Evolutionary conservation across 1,284 basidiomycete species (phyloP).

Genomic region (Ustilago esculenta): DNA sequence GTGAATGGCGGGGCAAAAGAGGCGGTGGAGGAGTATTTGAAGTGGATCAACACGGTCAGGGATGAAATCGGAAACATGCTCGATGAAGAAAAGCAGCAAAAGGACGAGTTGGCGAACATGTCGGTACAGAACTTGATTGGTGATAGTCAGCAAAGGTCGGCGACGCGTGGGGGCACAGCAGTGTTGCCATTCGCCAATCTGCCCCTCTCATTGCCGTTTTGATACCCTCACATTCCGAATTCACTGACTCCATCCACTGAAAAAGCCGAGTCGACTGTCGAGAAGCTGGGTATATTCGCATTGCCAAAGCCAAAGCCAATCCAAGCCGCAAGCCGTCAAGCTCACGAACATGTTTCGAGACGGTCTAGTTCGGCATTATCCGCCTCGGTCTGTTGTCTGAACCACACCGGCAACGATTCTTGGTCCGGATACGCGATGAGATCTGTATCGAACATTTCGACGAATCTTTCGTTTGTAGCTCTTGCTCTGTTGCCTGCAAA

Average conservation of each 20-base stretch:
- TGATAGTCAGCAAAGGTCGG: neutral
- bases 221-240: too few species aligned
- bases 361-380: slow-evolving; percentile 46
- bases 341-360: neutral
- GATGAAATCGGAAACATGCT: slow-evolving; percentile 30
- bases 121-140: slow-evolving; percentile 1
- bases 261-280: too few species aligned
- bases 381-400: slow-evolving; percentile 40
- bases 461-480: slow-evolving; percentile 61
- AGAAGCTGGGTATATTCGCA: slow-evolving; percentile 16
- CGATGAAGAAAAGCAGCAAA: slow-evolving; percentile 26
- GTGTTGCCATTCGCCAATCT: slow-evolving; percentile 26
- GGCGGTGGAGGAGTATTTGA: slow-evolving; percentile 64
- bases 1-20: slow-evolving; percentile 69
- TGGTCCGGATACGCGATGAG: slow-evolving; percentile 53
- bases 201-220: slow-evolving; percentile 22
- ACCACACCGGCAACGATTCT: slow-evolving; percentile 54
- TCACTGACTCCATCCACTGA: too few species aligned
- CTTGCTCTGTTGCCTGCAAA: slow-evolving; percentile 60
- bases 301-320: too few species aligned
- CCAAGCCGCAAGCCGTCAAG: too few species aligned
- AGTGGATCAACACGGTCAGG: slow-evolving; percentile 25
- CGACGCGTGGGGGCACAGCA: neutral
- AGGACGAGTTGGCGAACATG: slow-evolving; percentile 17
- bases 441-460: slow-evolving; percentile 66